Evolutionary conservation across 1,284 basidiomycete genomes (phyloP).

Genomic region (Somion occarium): DNA sequence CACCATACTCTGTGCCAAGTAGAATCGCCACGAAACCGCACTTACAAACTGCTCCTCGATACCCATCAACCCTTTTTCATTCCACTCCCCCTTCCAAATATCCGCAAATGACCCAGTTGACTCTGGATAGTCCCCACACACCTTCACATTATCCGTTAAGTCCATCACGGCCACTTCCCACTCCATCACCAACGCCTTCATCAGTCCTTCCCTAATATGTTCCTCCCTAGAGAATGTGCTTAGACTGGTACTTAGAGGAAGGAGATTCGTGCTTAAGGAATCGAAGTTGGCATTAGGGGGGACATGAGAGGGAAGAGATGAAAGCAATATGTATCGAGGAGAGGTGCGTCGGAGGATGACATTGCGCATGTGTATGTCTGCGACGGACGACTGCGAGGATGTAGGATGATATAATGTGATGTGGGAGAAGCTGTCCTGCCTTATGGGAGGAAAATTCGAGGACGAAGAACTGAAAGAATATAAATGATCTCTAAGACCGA

Average conservation of each 20-base stretch:
- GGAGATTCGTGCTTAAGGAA: background rate
- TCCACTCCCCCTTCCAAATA: slow-evolving; percentile 54
- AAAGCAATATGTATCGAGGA: slow-evolving; percentile 43
- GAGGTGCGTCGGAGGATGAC: slow-evolving; percentile 49
- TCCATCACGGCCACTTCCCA: slow-evolving; percentile 44
- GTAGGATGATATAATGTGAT: too few species aligned
- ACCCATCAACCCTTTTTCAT: slow-evolving; percentile 30
- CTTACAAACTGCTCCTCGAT: slow-evolving; percentile 29
- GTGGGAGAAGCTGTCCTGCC: too few species aligned
- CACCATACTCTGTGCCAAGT: too few species aligned
- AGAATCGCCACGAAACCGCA: too few species aligned
- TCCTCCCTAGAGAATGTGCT: slow-evolving; percentile 44
- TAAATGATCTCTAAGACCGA: too few species aligned
- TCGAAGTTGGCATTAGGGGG: background rate
- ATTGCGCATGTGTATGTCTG: slow-evolving; percentile 51
- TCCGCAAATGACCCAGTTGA: slow-evolving; percentile 52
- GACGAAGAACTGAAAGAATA: too few species aligned
- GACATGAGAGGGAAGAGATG: slow-evolving; percentile 40
- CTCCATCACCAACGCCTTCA: slow-evolving; percentile 48
- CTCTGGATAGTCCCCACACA: slow-evolving; percentile 32
- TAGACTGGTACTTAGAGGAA: background rate
- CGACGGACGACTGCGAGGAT: too few species aligned
- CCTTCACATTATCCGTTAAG: slow-evolving; percentile 47
- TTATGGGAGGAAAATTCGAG: too few species aligned
- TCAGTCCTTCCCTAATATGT: slow-evolving; percentile 45